Evolutionary conservation across 805 yeast genomes (phyloP), one percentile per base, ranked within the genome.

Genomic region (Barnettozyma populi): DNA sequence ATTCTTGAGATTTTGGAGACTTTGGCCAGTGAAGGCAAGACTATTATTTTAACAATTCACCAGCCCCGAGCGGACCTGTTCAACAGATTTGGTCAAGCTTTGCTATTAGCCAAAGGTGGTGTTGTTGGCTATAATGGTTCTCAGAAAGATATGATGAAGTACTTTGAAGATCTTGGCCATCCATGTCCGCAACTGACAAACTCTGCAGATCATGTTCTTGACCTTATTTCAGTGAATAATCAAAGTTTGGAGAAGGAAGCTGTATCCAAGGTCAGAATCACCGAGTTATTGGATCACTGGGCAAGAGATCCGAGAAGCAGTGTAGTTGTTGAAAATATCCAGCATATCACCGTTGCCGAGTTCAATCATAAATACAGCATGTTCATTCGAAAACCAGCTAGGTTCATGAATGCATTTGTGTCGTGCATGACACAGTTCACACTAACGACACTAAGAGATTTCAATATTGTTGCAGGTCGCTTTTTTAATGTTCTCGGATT

Each of bases 51-150:
- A 46, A 87, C 96, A 0, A 86, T 89, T 42, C 96, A 89, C 63
- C 96, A 89, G 57, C 96, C 96, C 0, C 76, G 88, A 50, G 77
- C 82, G n/a, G 86, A 80, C 52, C 65, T 86, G 52, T 81, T 86
- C 57, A 63, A 69, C 14, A 67, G 68, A 43, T 86, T 89, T 70
- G 95, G 90, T 1, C 76, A 84, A 14, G 72, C 89, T n/a, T 65
- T 87, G 34, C 65, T 89, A 36, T 68, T 89, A 21, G 86, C 90
- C 0, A 82, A 81, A 57, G 95, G 95, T 19, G 96, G 96, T 0
- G 64, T 65, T 31, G 88, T 84, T 7, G 84, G 83, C 2, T 89
- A 78, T 60, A 79, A 84, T 64, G 95, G 94, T 0, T 56, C 71
- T 0, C 76, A 82, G n/a, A 48, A 50, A 1, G 63, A 64, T 5